Evolutionary conservation across 2,329 filamentous ascomycete species (phyloP).

Genomic region (Sarocladium strictum): DNA sequence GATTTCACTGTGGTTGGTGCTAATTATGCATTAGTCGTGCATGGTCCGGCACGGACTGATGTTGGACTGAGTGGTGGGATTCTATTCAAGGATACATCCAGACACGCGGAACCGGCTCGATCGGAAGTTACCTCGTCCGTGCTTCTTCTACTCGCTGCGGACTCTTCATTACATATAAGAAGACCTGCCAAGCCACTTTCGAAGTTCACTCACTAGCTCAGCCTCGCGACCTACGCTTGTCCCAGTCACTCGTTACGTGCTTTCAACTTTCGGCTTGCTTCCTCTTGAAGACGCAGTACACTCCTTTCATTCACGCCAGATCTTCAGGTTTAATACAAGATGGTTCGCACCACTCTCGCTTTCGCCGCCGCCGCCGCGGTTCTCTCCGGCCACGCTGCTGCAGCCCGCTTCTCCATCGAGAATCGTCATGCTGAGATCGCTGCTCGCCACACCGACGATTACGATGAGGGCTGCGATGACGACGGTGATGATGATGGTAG

Average conservation of each 20-base stretch:
- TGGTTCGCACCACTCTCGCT: constrained; percentile 8
- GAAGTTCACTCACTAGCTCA: constrained; percentile 3
- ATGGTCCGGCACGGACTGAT: neutral
- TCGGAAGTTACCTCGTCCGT: neutral
- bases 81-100: neutral
- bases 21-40: neutral
- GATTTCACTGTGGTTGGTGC: no score
- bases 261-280: neutral
- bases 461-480: constrained; percentile 12
- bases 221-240: constrained; percentile 7
- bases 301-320: neutral
- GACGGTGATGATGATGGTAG: constrained; percentile 15
- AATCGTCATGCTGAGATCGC: constrained; percentile 1
- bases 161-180: neutral
- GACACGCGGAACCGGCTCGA: neutral
- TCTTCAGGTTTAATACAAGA: neutral
- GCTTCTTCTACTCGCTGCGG: neutral
- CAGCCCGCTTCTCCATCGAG: constrained; percentile 8
- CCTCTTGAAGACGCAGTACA: neutral
- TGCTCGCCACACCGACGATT: neutral
- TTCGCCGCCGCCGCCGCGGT: constrained; percentile 3
- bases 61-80: neutral
- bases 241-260: neutral
- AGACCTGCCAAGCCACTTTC: neutral
- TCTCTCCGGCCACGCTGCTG: constrained; percentile 7